Base-by-base conservation (phyloP, 805 yeast species). In the Saccharomycopsis microspora region DNA sequence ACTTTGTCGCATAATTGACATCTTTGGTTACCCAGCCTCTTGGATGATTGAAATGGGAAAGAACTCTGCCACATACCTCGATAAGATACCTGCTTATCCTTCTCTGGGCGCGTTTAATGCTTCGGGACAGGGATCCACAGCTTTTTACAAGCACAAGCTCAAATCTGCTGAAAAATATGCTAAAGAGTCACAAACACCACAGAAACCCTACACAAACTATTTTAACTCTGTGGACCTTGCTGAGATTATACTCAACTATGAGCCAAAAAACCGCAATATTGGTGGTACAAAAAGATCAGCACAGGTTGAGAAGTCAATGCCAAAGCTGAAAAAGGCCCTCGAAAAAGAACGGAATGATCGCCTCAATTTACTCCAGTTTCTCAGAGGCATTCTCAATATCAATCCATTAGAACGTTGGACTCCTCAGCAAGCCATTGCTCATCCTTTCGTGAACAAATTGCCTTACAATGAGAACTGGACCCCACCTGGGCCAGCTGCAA, bases 21-120 rank as follows among this genome's bases (percentile, higher is more conserved):
- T 88, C 69, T 63, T 90, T 50, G 96, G 95, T 0, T 63, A 69
- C 53, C 98, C 98, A 29, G 97, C 96, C 7, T 68, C 82, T 29
- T 95, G 96, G 86, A 93, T 93, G 98, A 71, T 90, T 55, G 97
- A 90, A 54, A 87, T 85, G 79, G 98, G 97, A 31, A 82, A 86
- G 55, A 87, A 82, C 62, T 72, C 95, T 1, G 65, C 71, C 42
- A 77, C 80, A 55, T 93, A 83, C 56, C 72, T 84, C 64, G 75
- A 74, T 49, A 75, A 75, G 53, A 37, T 41, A 9, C 43, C 53
- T 11, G 36, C 46, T 3, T 40, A 44, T 38, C 53, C 53, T 5
- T 42, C 50, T 3, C 36, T 48, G 19, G 34, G 30, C n/a, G 44
- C 41, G 31, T 60, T 57, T 62, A 65, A 51, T 55, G 27, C 50